These are phyloP conservation scores for Fusarium sp. DNA, from an alignment of 2,329 filamentous ascomycete genomes.

Conservation along the genomic window DNA sequence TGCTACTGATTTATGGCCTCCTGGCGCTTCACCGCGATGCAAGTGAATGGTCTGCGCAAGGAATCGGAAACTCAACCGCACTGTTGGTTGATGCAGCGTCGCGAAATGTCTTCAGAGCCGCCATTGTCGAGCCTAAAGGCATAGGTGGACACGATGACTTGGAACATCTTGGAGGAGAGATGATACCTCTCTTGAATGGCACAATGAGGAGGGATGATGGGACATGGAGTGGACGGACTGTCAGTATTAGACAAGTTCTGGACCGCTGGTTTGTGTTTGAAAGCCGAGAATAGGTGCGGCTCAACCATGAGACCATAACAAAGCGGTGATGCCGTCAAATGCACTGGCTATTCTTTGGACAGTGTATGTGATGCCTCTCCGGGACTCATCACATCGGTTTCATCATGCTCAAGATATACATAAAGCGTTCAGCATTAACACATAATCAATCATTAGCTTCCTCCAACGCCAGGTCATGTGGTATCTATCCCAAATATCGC, in stretches of 20 bases:
- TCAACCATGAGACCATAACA: background rate
- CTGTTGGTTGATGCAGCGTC: conserved; percentile 70
- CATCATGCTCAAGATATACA: conserved; percentile 19
- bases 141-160: conserved; percentile 46
- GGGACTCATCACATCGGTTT: conserved; percentile 17
- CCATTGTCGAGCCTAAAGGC: conserved; percentile 60
- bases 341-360: background rate
- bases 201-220: conserved; percentile 63
- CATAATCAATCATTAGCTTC: conserved; percentile 32
- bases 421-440: conserved; percentile 26
- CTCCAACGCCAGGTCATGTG: conserved; percentile 55
- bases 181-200: conserved; percentile 71
- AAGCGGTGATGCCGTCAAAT: background rate
- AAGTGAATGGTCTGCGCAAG: conserved; percentile 81
- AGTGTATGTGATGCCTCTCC: background rate
- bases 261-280: conserved; percentile 69
- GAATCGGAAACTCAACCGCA: conserved; percentile 71
- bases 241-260: conserved; percentile 67
- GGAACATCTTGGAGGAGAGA: conserved; percentile 58
- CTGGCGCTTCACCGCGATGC: conserved; percentile 73
- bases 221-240: conserved; percentile 67
- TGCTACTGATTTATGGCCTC: conserved; percentile 73
- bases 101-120: conserved; percentile 56
- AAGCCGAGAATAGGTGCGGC: conserved; percentile 1
- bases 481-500: conserved; percentile 49